Percentiles rank a stretch among this genome's conserved stretches.
Evolutionary conservation across 768 basidiomycete species (phyloP).

Genomic region (Lepiota brunneoincarnata): DNA sequence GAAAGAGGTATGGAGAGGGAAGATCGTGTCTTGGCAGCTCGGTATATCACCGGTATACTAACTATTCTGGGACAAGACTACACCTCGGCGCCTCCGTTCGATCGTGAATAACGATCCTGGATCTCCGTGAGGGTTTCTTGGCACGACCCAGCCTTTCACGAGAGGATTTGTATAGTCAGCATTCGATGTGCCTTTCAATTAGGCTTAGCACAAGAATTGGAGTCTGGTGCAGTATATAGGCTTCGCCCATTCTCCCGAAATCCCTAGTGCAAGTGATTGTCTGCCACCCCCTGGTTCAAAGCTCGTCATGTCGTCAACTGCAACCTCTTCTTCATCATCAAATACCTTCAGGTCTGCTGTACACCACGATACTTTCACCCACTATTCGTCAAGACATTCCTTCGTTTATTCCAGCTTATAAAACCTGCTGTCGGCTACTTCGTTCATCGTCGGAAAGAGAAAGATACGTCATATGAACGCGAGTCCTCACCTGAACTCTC

Average conservation of each 20-base stretch:
- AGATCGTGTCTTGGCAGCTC: neutral
- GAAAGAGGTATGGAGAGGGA: neutral
- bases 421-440: slow-evolving; percentile 1
- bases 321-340: neutral
- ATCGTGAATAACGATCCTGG: neutral
- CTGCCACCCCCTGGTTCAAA: neutral
- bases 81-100: neutral
- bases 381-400: neutral
- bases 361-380: neutral
- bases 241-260: neutral
- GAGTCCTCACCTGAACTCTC: neutral
- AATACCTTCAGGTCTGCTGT: slow-evolving; percentile 1
- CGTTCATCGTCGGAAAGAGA: neutral
- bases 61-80: neutral
- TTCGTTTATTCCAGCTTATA: slow-evolving; percentile 3
- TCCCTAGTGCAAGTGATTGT: slow-evolving; percentile 1
- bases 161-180: neutral
- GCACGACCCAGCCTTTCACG: neutral
- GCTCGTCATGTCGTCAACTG: slow-evolving; percentile 7
- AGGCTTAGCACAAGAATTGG: slow-evolving; percentile 6
- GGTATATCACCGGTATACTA: neutral
- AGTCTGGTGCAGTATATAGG: slow-evolving; percentile 2
- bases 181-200: neutral
- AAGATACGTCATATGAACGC: neutral
- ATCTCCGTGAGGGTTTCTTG: slow-evolving; percentile 6